Conservation (phyloP, 2,329 filamentous ascomycete species). For the Fusarium virguliforme region DNA sequence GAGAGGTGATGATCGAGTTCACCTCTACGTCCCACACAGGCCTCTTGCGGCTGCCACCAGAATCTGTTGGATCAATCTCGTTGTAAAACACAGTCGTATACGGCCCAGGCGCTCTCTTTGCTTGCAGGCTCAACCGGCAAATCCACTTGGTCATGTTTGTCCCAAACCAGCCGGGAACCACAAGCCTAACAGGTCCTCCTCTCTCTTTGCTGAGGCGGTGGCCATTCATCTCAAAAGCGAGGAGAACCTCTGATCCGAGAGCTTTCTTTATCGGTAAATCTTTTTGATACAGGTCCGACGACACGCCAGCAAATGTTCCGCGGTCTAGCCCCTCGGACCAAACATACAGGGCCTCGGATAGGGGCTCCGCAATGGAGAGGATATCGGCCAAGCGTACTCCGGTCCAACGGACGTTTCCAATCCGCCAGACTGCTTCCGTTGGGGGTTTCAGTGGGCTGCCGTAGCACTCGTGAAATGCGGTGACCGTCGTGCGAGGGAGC, state of each 20-base stretch:
- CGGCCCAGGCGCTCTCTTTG: conserved; percentile 5
- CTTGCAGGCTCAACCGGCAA: conserved; percentile 4
- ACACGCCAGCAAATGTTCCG: conserved; percentile 19
- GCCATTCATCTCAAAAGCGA: conserved; percentile 12
- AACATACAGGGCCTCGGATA: conserved; percentile 7
- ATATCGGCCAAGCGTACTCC: conserved; percentile 13
- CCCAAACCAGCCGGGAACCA: conserved; percentile 32
- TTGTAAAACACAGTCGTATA: conserved; percentile 24
- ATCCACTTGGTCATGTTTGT: conserved; percentile 36
- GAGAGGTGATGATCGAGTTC: conserved; percentile 29
- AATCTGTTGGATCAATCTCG: conserved; percentile 15
- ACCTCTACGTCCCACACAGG: conserved; percentile 32
- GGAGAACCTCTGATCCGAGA: neutral
- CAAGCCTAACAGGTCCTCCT: conserved; percentile 23
- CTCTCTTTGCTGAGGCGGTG: conserved; percentile 15
- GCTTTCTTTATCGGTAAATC: conserved; percentile 13
- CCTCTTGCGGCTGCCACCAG: neutral
- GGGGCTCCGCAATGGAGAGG: neutral
- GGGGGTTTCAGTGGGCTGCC: conserved; percentile 24
- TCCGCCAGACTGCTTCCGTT: conserved; percentile 5
- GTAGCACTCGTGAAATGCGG: conserved; percentile 32
- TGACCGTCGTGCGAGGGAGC: conserved; percentile 8
- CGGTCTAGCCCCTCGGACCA: conserved; percentile 28
- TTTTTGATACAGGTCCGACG: conserved; percentile 28
- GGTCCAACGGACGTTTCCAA: conserved; percentile 26